phyloP scores from a whole-genome alignment of 306 rosid genomes.

The Vicia villosa region DNA sequence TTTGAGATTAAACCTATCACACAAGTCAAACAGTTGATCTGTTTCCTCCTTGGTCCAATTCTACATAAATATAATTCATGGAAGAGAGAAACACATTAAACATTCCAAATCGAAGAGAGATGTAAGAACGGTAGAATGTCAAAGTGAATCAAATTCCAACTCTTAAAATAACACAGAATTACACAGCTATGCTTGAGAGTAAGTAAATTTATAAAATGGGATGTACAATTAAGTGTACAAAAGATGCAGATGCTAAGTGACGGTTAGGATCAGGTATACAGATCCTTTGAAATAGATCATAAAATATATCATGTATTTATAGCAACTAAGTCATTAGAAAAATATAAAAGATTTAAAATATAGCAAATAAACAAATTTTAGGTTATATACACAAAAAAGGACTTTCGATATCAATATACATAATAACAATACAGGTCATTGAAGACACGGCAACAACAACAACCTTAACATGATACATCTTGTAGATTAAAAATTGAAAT shows the following conservation, averaged over 20 bases:
- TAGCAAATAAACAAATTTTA: background rate
- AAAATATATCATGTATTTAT: too few relatives aligned
- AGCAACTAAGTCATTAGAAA: too few relatives aligned
- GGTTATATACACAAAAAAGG: background rate
- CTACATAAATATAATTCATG: constrained; percentile 43
- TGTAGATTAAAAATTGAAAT: background rate
- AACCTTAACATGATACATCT: constrained; percentile 1
- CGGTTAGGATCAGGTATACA: too few relatives aligned
- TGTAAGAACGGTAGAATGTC: too few relatives aligned
- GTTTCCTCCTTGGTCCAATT: constrained; percentile 96
- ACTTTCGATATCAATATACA: background rate
- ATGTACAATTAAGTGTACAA: constrained; percentile 3
- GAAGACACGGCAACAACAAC: background rate
- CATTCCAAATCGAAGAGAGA: too few relatives aligned
- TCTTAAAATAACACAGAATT: too few relatives aligned
- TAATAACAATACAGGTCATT: background rate
- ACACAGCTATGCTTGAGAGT: too few relatives aligned
- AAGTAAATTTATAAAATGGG: too few relatives aligned
- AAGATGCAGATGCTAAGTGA: too few relatives aligned
- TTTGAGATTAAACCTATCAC: constrained; percentile 84
- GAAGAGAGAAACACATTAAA: constrained; percentile 20
- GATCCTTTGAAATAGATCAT: too few relatives aligned
- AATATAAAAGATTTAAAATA: too few relatives aligned
- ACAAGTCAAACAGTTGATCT: constrained; percentile 82
- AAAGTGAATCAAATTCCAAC: too few relatives aligned